A percentile compares a stretch with the other conserved stretches of the same genome.
Conservation (phyloP, 441 rosid species). For the Erysimum cheiri region DNA sequence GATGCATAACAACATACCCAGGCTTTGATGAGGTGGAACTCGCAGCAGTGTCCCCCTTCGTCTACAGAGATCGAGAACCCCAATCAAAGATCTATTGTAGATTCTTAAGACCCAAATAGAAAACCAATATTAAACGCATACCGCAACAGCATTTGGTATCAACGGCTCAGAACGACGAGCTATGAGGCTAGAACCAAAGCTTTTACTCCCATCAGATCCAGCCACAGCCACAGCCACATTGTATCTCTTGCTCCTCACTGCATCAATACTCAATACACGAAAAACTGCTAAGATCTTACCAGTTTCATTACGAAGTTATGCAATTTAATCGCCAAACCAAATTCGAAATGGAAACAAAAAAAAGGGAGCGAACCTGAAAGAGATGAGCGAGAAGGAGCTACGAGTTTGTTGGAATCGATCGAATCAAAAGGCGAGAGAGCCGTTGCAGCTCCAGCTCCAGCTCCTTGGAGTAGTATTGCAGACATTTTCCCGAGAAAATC, state of each 20-base stretch:
- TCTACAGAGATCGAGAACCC: conserved; percentile 2
- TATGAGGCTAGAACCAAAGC: conserved; percentile 21
- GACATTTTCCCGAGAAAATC: conserved; percentile 32
- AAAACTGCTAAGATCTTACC: background rate
- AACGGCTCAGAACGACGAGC: conserved; percentile 24
- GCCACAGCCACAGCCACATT: conserved; percentile 22
- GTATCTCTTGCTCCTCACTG: conserved; percentile 33
- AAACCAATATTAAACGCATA: background rate
- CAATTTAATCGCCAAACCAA: background rate
- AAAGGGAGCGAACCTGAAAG: conserved; percentile 32
- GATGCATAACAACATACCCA: conserved; percentile 32
- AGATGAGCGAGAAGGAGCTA: conserved; percentile 17
- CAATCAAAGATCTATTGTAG: background rate
- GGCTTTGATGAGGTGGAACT: conserved; percentile 26
- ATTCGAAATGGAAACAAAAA: conserved; percentile 11
- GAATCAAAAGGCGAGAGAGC: conserved; percentile 24
- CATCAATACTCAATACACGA: background rate
- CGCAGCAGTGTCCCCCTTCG: conserved; percentile 30
- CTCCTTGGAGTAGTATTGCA: conserved; percentile 37
- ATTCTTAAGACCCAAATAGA: background rate
- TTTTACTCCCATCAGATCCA: conserved; percentile 28
- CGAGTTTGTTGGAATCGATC: conserved; percentile 17
- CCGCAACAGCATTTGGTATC: conserved; percentile 37
- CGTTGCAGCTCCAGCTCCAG: conserved; percentile 39
- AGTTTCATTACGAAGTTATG: background rate